A percentile compares a stretch with the other conserved stretches of the same genome.
Evolutionary conservation across 192 early-diverging fungal genomes (phyloP).

Genomic region (Mortierella hygrophila): DNA sequence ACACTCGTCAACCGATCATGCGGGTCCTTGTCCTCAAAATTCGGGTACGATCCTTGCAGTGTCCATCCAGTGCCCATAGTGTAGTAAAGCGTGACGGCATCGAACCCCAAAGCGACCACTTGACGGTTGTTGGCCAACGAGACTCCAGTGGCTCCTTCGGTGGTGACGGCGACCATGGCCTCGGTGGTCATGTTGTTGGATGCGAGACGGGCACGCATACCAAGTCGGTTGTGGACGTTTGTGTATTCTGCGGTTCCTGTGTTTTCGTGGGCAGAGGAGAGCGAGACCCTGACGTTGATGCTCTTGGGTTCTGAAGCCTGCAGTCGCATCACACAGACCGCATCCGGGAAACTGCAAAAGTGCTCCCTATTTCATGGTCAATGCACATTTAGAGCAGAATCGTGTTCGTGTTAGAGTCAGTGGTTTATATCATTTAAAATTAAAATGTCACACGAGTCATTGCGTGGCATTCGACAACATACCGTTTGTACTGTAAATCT

Average conservation of each 20-base stretch:
- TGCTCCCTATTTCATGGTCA: constrained; percentile 27
- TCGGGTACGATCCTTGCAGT: constrained; percentile 11
- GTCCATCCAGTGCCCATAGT: constrained; percentile 29
- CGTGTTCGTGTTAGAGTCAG: neutral
- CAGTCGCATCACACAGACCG: constrained; percentile 46
- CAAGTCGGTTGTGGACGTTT: constrained; percentile 46
- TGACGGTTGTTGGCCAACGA: constrained; percentile 48
- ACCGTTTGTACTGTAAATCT: constrained; percentile 35
- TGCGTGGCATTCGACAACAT: neutral
- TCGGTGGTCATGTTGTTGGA: constrained; percentile 52
- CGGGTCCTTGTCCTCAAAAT: constrained; percentile 38
- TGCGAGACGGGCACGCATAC: constrained; percentile 17
- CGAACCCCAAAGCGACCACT: constrained; percentile 37
- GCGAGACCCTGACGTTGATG: constrained; percentile 42
- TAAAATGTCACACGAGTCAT: neutral
- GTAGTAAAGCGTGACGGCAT: constrained; percentile 38
- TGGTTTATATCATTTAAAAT: constrained; percentile 10
- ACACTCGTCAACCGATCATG: constrained; percentile 24
- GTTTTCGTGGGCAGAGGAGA: constrained; percentile 11
- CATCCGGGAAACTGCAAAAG: constrained; percentile 52
- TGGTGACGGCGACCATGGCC: constrained; percentile 29
- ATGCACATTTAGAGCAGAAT: neutral
- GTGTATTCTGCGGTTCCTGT: constrained; percentile 16
- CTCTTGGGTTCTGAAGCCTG: constrained; percentile 38
- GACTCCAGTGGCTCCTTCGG: constrained; percentile 42